phyloP scores from a whole-genome alignment of 2,329 filamentous ascomycete genomes.

The Penicillium sclerotiorum region DNA sequence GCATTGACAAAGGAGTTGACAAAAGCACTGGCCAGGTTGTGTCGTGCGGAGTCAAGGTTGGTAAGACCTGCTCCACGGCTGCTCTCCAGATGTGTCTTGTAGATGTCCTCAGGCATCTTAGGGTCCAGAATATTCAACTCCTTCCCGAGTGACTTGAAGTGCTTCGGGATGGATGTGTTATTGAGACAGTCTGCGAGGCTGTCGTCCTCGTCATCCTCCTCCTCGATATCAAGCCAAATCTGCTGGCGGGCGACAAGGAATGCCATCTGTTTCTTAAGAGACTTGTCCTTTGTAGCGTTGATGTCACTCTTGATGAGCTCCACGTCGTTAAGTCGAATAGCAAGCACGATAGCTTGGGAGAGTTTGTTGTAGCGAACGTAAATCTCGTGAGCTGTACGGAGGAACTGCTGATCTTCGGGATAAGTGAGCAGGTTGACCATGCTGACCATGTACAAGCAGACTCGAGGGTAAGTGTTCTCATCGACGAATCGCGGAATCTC shows the following conservation, averaged over 20 bases:
- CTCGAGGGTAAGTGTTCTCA: conserved; percentile 87
- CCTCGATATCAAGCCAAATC: conserved; percentile 73
- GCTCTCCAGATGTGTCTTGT: conserved; percentile 98
- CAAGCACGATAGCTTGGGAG: conserved; percentile 89
- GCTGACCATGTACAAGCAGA: conserved; percentile 97
- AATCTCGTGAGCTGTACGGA: conserved; percentile 88
- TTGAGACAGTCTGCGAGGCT: conserved; percentile 81
- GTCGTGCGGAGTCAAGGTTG: conserved; percentile 90
- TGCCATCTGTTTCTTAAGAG: conserved; percentile 88
- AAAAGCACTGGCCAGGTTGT: conserved; percentile 93
- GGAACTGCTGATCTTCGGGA: conserved; percentile 94
- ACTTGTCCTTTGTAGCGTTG: conserved; percentile 74
- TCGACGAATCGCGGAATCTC: conserved; percentile 86
- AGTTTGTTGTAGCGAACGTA: conserved; percentile 93
- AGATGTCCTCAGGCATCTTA: conserved; percentile 97
- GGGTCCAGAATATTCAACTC: conserved; percentile 96
- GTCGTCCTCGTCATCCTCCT: conserved; percentile 67
- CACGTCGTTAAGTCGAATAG: conserved; percentile 87
- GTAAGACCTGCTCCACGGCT: conserved; percentile 89
- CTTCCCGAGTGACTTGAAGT: conserved; percentile 92
- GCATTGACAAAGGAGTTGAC: conserved; percentile 98
- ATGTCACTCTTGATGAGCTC: conserved; percentile 83
- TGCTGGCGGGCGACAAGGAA: conserved; percentile 91
- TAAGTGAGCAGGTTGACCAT: conserved; percentile 98
- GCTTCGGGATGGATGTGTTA: conserved; percentile 83